phyloP scores from a whole-genome alignment of 768 basidiomycete species.

The Gautieria morchelliformis region DNA sequence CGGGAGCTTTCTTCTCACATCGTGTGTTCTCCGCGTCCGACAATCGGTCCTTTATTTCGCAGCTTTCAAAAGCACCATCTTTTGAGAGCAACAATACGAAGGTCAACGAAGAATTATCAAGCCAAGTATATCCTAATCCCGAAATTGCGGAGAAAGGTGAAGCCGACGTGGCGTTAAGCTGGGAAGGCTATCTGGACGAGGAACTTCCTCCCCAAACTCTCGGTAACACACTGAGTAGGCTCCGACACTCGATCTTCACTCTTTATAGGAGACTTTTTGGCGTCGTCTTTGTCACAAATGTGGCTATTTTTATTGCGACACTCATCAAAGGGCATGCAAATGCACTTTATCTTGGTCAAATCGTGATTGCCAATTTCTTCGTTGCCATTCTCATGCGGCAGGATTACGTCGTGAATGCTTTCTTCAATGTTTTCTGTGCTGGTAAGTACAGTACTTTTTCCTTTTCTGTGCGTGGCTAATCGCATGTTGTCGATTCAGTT shows the following conservation, averaged over 20 bases:
- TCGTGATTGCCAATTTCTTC: constrained; percentile 40
- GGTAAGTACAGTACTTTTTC: constrained; percentile 9
- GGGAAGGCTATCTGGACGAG: constrained; percentile 46
- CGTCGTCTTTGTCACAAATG: constrained; percentile 41
- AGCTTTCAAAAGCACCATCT: constrained; percentile 1
- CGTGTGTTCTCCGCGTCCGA: not conserved
- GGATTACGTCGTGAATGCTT: constrained; percentile 50
- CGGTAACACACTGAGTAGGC: constrained; percentile 37
- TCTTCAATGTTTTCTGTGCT: constrained; percentile 43
- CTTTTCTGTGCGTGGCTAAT: not conserved
- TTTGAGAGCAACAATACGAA: not conserved
- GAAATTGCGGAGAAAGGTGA: not conserved
- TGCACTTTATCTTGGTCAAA: constrained; percentile 28
- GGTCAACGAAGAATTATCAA: not conserved
- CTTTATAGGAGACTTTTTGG: constrained; percentile 48
- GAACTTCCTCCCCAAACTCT: constrained; percentile 41
- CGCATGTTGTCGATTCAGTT: not conserved
- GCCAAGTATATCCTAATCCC: not conserved
- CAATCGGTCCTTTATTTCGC: not conserved
- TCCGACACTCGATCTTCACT: constrained; percentile 46
- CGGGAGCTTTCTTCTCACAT: not conserved
- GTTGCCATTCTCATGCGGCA: constrained; percentile 40
- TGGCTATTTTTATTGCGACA: constrained; percentile 36
- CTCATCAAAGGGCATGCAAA: constrained; percentile 24
- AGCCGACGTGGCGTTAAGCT: constrained; percentile 12